These are phyloP conservation scores for Populus euphratica DNA, from an alignment of 345 rosid genomes.

Conservation along the genomic window DNA sequence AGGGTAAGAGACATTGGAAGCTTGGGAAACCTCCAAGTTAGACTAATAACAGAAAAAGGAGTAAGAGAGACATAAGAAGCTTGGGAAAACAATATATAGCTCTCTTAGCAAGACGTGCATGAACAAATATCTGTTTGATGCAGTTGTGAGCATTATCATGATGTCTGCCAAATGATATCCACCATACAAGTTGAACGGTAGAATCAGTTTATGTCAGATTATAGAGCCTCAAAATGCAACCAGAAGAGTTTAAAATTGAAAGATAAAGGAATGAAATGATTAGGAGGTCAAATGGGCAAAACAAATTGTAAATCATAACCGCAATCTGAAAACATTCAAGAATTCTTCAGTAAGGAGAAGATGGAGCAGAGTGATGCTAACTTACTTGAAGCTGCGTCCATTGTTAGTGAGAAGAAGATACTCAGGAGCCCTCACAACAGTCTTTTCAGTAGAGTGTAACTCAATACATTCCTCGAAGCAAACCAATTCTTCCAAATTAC, in stretches of 20 bases:
- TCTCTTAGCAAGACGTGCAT: background rate
- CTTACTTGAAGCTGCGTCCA: conserved; percentile 95
- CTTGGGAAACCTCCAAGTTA: background rate
- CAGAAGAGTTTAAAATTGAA: background rate
- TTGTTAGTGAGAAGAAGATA: conserved; percentile 85
- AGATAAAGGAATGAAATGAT: background rate
- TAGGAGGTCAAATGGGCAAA: background rate
- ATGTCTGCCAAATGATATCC: background rate
- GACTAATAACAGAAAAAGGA: background rate
- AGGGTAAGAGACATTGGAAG: background rate
- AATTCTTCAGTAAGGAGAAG: background rate
- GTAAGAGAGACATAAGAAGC: background rate
- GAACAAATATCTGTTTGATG: background rate
- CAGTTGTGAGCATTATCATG: background rate
- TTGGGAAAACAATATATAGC: background rate
- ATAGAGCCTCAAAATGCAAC: background rate
- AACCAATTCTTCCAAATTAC: conserved; percentile 82
- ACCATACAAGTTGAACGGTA: background rate
- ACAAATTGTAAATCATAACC: background rate
- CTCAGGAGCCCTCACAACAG: conserved; percentile 74
- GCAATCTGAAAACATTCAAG: background rate
- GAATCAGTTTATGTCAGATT: background rate
- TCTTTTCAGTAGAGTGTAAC: conserved; percentile 64
- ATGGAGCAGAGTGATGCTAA: conserved; percentile 20
- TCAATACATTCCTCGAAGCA: conserved; percentile 92